Percentiles rank a stretch among this genome's conserved stretches.
Conservation (phyloP, 768 basidiomycete genomes). For the Tricholoma bakamatsutake region DNA sequence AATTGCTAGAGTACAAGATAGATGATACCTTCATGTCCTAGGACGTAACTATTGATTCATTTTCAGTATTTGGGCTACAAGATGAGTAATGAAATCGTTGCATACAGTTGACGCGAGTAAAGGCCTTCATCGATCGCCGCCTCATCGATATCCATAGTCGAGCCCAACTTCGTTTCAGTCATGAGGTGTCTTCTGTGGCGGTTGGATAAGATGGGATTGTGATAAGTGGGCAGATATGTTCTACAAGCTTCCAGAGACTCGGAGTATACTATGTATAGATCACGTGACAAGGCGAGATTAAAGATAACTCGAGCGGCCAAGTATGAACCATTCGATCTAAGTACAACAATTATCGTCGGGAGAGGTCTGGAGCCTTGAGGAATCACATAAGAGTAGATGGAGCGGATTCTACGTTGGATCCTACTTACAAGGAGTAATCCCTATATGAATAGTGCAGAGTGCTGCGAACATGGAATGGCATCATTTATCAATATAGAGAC, state of each 20-base stretch:
- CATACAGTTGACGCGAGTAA: slow-evolving; percentile 91
- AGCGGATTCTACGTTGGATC: background rate
- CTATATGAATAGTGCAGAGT: background rate
- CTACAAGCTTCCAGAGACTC: background rate
- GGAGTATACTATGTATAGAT: background rate
- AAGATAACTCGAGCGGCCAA: too few relatives aligned
- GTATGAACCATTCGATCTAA: too few relatives aligned
- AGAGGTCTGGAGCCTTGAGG: too few relatives aligned
- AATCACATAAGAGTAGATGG: too few relatives aligned
- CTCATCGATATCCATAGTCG: slow-evolving; percentile 82
- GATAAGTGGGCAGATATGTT: slow-evolving; percentile 8
- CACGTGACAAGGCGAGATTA: background rate
- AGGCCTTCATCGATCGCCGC: slow-evolving; percentile 88
- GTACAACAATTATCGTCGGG: too few relatives aligned
- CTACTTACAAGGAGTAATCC: background rate
- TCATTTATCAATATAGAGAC: background rate
- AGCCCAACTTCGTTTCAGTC: slow-evolving; percentile 33
- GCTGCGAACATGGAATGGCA: background rate
- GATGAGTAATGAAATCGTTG: slow-evolving; percentile 9
- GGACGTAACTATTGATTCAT: slow-evolving; percentile 64
- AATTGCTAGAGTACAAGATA: slow-evolving; percentile 5
- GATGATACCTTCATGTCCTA: slow-evolving; percentile 85
- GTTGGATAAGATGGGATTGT: slow-evolving; percentile 10
- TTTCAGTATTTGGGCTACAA: slow-evolving; percentile 13
- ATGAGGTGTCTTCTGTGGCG: slow-evolving; percentile 20